These are phyloP conservation scores for Fagus sylvatica DNA, from an alignment of 306 rosid species.

Conservation along the genomic window DNA sequence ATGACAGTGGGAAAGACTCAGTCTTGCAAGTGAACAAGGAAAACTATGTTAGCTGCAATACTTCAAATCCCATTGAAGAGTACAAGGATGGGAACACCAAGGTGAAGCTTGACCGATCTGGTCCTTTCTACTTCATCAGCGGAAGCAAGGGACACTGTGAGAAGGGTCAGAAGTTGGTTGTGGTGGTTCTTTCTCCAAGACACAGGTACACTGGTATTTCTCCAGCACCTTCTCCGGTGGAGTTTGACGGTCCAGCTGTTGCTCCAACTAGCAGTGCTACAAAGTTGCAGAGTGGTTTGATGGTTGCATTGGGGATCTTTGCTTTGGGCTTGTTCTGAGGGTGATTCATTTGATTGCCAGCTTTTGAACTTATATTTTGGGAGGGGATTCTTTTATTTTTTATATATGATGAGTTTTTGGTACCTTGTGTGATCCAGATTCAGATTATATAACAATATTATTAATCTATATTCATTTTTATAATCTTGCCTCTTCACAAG, in stretches of 20 bases:
- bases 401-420: background rate
- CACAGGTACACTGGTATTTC: conserved; percentile 34
- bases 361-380: background rate
- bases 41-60: conserved; percentile 61
- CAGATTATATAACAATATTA: background rate
- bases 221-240: conserved; percentile 73
- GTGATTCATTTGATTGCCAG: background rate
- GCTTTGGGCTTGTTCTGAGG: conserved; percentile 37
- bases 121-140: conserved; percentile 79
- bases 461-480: background rate
- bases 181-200: conserved; percentile 74
- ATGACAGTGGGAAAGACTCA: conserved; percentile 73
- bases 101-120: conserved; percentile 61
- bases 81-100: conserved; percentile 66
- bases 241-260: conserved; percentile 60
- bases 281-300: conserved; percentile 36
- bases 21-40: conserved; percentile 70
- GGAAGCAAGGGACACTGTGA: conserved; percentile 78
- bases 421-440: background rate
- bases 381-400: conserved; percentile 28
- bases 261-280: conserved; percentile 75
- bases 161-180: conserved; percentile 71
- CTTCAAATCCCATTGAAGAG: conserved; percentile 39
- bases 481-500: background rate
- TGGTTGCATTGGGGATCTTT: conserved; percentile 43